These are phyloP conservation scores for Suillus tomentosus DNA, from an alignment of 768 basidiomycete species.

Conservation along the genomic window DNA sequence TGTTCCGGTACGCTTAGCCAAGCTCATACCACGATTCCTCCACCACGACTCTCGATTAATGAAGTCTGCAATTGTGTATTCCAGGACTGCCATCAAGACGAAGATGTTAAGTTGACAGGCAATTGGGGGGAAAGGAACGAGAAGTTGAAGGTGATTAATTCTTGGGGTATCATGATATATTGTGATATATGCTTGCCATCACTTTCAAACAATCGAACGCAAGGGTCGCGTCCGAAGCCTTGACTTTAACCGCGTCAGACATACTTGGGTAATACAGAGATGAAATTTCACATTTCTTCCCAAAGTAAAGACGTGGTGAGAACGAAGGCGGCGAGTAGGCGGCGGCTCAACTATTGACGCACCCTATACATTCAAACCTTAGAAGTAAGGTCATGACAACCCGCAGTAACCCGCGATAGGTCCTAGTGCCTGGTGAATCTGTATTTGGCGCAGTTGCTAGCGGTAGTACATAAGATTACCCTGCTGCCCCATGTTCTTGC, in stretches of 20 bases:
- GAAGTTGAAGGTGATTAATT: conserved; percentile 5
- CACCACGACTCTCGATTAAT: conserved; percentile 64
- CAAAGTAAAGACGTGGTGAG: conserved; percentile 9
- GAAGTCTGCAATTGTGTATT: conserved; percentile 60
- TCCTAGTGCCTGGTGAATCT: not conserved
- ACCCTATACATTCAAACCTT: not conserved
- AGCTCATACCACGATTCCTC: conserved; percentile 53
- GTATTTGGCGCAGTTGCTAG: not conserved
- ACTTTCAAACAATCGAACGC: conserved; percentile 6
- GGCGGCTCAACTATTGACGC: conserved; percentile 1
- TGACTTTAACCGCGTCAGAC: not conserved
- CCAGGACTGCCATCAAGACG: conserved; percentile 37
- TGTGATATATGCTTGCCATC: not conserved
- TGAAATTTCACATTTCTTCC: conserved; percentile 12
- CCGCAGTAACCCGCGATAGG: not conserved
- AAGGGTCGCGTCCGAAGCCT: conserved; percentile 3
- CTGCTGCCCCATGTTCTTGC: not conserved
- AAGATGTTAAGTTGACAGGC: not conserved
- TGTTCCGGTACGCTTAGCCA: not conserved
- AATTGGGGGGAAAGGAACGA: not conserved
- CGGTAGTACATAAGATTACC: not conserved
- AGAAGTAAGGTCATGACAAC: conserved; percentile 1
- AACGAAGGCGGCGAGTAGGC: conserved; percentile 8
- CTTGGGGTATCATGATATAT: conserved; percentile 5
- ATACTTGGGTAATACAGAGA: conserved; percentile 3